Evolutionary conservation across 805 yeast species (phyloP), one percentile per base, ranked within the genome.

Genomic region (Sungouiozyma ichnusensis): DNA sequence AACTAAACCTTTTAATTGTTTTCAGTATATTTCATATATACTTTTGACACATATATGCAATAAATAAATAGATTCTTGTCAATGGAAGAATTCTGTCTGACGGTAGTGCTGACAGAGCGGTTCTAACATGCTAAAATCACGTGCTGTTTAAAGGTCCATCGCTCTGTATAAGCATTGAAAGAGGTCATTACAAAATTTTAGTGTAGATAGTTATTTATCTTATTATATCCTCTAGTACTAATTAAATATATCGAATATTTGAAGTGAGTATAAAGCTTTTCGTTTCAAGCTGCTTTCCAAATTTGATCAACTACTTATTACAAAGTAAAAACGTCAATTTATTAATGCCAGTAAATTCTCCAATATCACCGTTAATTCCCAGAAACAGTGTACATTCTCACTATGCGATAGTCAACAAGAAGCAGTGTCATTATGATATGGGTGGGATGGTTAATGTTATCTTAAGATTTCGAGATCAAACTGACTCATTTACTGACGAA

Each of bases 401-500:
- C 20, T 20, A 20, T n/a, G 20, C 2, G 18, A 17, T 8, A 7
- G 7, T 9, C 5, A 16, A 8, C 37, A 35, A 6, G 9, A 16
- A 35, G 20, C 29, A 24, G 29, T 7, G 9, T 24, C 9, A 11
- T 24, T 7, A 11, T 11, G 20, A 35, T 19, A 14, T 11, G 11
- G 19, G 8, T 16, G 37, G 13, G 9, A 35, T 8, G 16, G 17
- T 19, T 19, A 35, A 35, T 16, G 39, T 37, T 11, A 38, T 31
- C 7, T 15, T 38, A 11, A 32, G 18, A 18, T 38, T 38, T 20
- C 29, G 41, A 31, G 41, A 38, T 19, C 29, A 24, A 7, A 24
- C 29, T 24, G 29, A 24, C 29, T 15, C 19, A 8, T 33, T 31
- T 19, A 16, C 16, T 14, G 33, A 27, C 15, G 31, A 37, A 27